Conservation (phyloP, 2,329 filamentous ascomycete species). For the Colletotrichum sp. region DNA sequence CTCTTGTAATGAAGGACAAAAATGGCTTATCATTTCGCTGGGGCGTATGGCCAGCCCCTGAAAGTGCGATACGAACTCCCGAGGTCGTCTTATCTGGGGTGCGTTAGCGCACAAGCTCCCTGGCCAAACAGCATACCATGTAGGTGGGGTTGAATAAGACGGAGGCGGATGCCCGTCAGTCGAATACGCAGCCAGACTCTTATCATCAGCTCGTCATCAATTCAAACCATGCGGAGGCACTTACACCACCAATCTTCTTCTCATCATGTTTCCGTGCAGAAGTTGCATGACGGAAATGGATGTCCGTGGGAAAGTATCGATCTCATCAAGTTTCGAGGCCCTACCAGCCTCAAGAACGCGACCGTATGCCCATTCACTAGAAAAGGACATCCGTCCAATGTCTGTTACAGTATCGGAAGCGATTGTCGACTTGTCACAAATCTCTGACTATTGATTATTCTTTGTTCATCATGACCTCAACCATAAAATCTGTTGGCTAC, state of each 20-base stretch:
- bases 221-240: neutral
- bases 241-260: neutral
- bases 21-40: neutral
- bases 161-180: neutral
- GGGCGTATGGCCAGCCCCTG: neutral
- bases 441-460: neutral
- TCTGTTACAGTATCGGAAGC: neutral
- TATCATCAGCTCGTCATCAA: neutral
- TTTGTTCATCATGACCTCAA: neutral
- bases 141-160: neutral
- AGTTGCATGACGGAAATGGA: neutral
- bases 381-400: neutral
- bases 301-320: neutral
- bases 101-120: neutral
- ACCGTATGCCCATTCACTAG: neutral
- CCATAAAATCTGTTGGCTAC: neutral
- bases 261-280: neutral
- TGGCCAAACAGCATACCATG: neutral
- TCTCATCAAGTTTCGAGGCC: neutral
- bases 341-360: neutral
- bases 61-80: neutral
- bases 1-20: neutral
- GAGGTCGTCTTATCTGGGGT: neutral
- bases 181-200: neutral
- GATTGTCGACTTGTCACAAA: neutral